These are phyloP conservation scores for Globisporangium middletonii DNA, from an alignment of 352 stramenopile genomes.

Conservation along the genomic window DNA sequence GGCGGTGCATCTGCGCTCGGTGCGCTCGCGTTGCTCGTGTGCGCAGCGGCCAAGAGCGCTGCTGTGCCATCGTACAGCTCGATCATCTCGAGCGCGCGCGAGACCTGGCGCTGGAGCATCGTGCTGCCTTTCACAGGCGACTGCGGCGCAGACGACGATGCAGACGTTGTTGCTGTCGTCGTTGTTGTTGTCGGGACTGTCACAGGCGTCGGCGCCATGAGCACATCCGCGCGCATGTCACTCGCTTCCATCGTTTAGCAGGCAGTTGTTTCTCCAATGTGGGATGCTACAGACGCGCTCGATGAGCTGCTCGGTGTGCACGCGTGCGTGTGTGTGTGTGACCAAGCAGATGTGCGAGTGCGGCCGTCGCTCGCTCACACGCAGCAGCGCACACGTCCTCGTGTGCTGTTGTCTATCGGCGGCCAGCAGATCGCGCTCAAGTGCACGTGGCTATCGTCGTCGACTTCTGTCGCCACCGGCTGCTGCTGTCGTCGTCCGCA, in stretches of 20 bases:
- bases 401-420: too few species aligned
- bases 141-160: constrained; percentile 8
- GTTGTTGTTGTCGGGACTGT: background rate
- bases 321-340: too few species aligned
- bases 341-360: too few species aligned
- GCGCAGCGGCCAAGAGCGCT: constrained; percentile 3
- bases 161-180: background rate
- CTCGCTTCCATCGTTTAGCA: constrained; percentile 6
- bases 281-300: background rate
- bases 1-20: constrained; percentile 1
- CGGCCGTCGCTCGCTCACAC: too few species aligned
- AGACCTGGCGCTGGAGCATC: constrained; percentile 41
- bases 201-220: background rate
- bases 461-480: background rate
- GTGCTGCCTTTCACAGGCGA: constrained; percentile 12
- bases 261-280: background rate
- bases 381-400: too few species aligned
- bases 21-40: constrained; percentile 6
- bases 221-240: background rate
- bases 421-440: background rate
- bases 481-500: constrained; percentile 1
- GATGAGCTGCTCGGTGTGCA: too few species aligned
- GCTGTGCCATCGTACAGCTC: constrained; percentile 23
- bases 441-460: background rate
- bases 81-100: constrained; percentile 47